Percentiles rank a stretch among this genome's conserved stretches.
Conservation (phyloP, 805 yeast genomes). For the Pichia membranifaciens region DNA sequence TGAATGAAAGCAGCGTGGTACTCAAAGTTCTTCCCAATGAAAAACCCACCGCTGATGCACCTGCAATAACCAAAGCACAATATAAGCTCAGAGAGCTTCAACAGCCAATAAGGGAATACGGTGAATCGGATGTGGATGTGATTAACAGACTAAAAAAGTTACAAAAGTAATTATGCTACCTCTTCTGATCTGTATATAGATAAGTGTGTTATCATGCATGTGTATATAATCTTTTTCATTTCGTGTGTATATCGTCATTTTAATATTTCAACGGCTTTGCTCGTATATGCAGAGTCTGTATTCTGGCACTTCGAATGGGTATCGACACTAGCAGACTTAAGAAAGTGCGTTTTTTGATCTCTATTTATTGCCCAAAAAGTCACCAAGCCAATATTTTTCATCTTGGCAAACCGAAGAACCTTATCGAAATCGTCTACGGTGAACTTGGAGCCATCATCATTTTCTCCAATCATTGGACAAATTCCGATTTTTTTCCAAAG, state of each 20-base stretch:
- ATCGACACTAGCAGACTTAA: constrained; percentile 11
- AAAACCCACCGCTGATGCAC: constrained; percentile 12
- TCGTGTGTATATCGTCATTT: background rate
- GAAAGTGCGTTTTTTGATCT: constrained; percentile 20
- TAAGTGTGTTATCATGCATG: background rate
- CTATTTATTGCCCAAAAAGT: constrained; percentile 31
- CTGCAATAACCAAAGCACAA: constrained; percentile 20
- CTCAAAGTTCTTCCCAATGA: constrained; percentile 2
- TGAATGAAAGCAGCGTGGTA: background rate
- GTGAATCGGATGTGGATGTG: constrained; percentile 22
- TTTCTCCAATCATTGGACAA: constrained; percentile 32
- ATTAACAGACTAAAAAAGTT: constrained; percentile 16
- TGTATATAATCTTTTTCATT: constrained; percentile 2
- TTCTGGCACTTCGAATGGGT: constrained; percentile 22
- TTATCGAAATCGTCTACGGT: constrained; percentile 21
- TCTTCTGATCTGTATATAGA: constrained; percentile 1
- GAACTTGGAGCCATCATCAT: constrained; percentile 27
- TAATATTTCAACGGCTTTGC: constrained; percentile 8
- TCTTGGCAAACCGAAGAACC: constrained; percentile 18
- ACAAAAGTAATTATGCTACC: constrained; percentile 3
- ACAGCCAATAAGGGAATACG: constrained; percentile 21
- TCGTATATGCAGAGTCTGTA: constrained; percentile 20
- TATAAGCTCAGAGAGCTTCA: constrained; percentile 16
- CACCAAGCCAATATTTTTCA: constrained; percentile 21
- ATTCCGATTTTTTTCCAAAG: constrained; percentile 25